Evolutionary conservation across 371 early-diverging fungal species (phyloP), one percentile per base, ranked within the genome.

Genomic region (Syncephalastrum contaminatum): DNA sequence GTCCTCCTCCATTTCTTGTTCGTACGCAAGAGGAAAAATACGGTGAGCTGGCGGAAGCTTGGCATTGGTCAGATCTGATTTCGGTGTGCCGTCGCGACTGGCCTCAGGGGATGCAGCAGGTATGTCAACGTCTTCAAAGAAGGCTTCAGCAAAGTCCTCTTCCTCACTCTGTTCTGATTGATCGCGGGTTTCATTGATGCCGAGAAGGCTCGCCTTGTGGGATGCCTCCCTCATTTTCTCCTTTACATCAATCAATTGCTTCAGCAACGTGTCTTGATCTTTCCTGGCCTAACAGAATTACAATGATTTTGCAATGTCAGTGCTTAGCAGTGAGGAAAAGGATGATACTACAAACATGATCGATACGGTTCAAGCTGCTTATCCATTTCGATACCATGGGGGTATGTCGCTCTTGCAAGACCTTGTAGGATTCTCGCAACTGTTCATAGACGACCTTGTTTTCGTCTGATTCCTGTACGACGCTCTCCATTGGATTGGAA

Each of bases 361-460:
- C 83, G 2, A 83, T 65, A 20, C 76, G 79, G 12, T 69, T 67
- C 4, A 88, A 52, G 3, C 75, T 63, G 5, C 73, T 80, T 12
- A 81, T 59, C 87, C 86, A 88, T 4, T 25, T 54, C 43, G 70
- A 70, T 13, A 85, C 48, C 46, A 75, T 62, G 0, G 78, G 67
- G 24, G 53, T 51, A 54, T 84, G 81, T 20, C 72, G 75, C 39
- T 63, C 72, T 15, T 73, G 59, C 43, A 85, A 64, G 21, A 82
- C 48, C 14, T 72, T 74, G 22, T 82, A 77, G 5, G 75, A 59
- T 48, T 89, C 89, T 13, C 90, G 75, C 21, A 89, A 44, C 4
- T 76, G 80, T 15, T 82, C 81, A 64, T 77, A 89, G 0, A 89
- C 52, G 16, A 82, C 72, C 15, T 58, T 47, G 47, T 88, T 89